phyloP scores from a whole-genome alignment of 371 early-diverging fungal genomes.

The Mucor velutinosus region DNA sequence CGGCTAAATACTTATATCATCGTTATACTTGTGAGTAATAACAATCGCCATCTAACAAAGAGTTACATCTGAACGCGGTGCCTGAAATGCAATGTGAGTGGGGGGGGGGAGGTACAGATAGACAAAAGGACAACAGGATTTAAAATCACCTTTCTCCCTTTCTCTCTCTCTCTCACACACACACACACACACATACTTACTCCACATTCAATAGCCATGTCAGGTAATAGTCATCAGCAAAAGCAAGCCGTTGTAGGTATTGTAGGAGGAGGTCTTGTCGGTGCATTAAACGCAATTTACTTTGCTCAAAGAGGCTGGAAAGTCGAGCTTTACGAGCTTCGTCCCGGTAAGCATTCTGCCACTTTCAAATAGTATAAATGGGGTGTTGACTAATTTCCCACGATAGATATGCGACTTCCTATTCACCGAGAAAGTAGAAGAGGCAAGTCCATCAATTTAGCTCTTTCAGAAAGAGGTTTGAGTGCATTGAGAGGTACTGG shows the following conservation, averaged over 20 bases:
- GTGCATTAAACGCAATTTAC: constrained; percentile 86
- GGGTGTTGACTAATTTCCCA: background rate
- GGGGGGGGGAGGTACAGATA: no score
- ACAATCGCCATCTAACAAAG: no score
- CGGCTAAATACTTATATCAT: no score
- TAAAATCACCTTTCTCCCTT: no score
- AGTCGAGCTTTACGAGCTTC: constrained; percentile 85
- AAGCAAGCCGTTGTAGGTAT: constrained; percentile 58
- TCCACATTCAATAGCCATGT: background rate
- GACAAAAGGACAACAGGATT: no score
- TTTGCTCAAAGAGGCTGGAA: constrained; percentile 92
- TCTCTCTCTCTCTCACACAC: background rate
- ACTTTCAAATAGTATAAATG: background rate
- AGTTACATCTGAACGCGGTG: no score
- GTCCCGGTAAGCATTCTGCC: constrained; percentile 67
- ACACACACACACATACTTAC: no score
- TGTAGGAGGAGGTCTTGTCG: constrained; percentile 95
- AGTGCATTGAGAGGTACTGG: constrained; percentile 78
- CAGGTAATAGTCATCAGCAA: background rate
- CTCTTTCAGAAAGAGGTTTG: constrained; percentile 89
- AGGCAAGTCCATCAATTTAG: constrained; percentile 92
- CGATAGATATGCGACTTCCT: constrained; percentile 68
- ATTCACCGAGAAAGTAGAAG: constrained; percentile 58
- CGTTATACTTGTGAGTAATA: no score
- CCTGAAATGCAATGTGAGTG: no score